Evolutionary conservation across 2,329 filamentous ascomycete genomes (phyloP).

Genomic region (Nothophaeocryptopus gaeumannii): DNA sequence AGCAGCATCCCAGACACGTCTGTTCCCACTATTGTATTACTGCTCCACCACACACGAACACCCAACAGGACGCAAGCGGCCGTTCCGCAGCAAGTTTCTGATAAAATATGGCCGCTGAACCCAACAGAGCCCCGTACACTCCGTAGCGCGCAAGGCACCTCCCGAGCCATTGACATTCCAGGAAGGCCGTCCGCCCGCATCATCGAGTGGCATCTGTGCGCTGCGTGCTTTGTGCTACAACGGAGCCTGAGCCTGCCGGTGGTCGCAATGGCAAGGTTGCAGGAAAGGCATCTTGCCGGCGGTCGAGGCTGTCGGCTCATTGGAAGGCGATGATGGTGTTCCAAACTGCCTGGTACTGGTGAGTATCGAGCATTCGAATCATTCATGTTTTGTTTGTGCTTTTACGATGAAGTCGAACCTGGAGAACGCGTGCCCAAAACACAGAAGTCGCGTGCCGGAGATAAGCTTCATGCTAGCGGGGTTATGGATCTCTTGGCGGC

Average conservation of each 20-base stretch:
- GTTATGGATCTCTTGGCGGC: too few species aligned
- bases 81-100: conserved; percentile 18
- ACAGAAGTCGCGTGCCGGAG: too few species aligned
- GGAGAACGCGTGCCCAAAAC: too few species aligned
- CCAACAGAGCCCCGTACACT: not conserved
- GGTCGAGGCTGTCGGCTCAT: too few species aligned
- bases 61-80: conserved; percentile 4
- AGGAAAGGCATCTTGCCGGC: not conserved
- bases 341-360: too few species aligned
- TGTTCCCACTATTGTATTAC: too few species aligned
- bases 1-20: too few species aligned
- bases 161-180: conserved; percentile 11
- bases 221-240: conserved; percentile 12
- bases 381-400: too few species aligned
- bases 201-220: conserved; percentile 1
- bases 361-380: too few species aligned
- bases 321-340: too few species aligned
- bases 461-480: too few species aligned
- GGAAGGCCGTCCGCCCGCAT: conserved; percentile 10
- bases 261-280: not conserved
- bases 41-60: conserved; percentile 17
- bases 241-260: not conserved
- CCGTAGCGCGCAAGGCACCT: conserved; percentile 4
- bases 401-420: too few species aligned
- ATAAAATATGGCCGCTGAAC: conserved; percentile 9